Evolutionary conservation across 73 alveolate species (phyloP).

Genomic region (Tetrahymena malaccensis): DNA sequence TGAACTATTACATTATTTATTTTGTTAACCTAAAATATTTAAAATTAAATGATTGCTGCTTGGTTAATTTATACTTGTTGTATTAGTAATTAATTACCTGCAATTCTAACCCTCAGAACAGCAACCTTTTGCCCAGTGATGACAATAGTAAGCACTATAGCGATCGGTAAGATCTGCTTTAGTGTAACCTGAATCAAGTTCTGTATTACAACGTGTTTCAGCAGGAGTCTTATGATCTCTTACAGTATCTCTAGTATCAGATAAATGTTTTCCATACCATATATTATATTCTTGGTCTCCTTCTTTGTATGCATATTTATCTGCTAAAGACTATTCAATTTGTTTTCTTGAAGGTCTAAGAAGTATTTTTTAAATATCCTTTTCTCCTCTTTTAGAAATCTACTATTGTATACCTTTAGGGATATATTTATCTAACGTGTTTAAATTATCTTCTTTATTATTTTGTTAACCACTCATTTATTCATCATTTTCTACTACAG

Average conservation of each 20-base stretch:
- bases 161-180: slow-evolving; percentile 89
- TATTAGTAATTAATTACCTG: neutral
- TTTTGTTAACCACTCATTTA: slow-evolving; percentile 18
- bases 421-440: slow-evolving; percentile 36
- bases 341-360: slow-evolving; percentile 91
- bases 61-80: no score
- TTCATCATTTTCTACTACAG: neutral
- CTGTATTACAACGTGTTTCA: slow-evolving; percentile 85
- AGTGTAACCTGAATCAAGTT: slow-evolving; percentile 92
- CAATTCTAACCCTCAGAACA: slow-evolving; percentile 98
- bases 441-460: slow-evolving; percentile 47
- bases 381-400: slow-evolving; percentile 13
- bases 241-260: slow-evolving; percentile 70
- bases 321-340: slow-evolving; percentile 75
- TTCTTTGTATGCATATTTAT: slow-evolving; percentile 91
- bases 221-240: slow-evolving; percentile 82
- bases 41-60: no score
- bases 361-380: slow-evolving; percentile 51
- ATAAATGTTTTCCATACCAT: slow-evolving; percentile 96
- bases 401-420: slow-evolving; percentile 10
- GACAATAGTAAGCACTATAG: slow-evolving; percentile 84
- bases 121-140: slow-evolving; percentile 91
- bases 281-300: slow-evolving; percentile 98
- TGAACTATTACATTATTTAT: no score
- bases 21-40: no score